These are phyloP conservation scores for Themeda triandra DNA, from an alignment of 176 grass and related monocot genomes.

Conservation along the genomic window DNA sequence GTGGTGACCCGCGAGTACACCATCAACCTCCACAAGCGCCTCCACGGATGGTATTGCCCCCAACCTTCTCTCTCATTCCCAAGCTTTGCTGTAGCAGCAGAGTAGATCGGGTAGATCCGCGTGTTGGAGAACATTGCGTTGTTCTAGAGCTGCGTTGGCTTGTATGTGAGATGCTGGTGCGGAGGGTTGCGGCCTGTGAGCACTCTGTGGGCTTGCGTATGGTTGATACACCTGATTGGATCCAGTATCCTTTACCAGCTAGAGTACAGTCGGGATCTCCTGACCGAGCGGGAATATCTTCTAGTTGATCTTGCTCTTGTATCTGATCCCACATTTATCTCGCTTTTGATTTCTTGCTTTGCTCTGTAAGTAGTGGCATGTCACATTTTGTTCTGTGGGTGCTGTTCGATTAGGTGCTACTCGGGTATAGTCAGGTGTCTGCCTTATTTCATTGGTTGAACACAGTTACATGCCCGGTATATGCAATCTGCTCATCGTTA, in stretches of 20 bases:
- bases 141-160: too few species aligned
- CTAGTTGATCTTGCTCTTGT: conserved; percentile 41
- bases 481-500: conserved; percentile 50
- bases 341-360: background rate
- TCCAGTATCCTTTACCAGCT: conserved; percentile 35
- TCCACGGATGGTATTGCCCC: conserved; percentile 63
- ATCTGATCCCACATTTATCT: conserved; percentile 40
- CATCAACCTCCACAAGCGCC: conserved; percentile 72
- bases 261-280: conserved; percentile 23
- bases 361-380: background rate
- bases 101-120: conserved; percentile 1
- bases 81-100: too few species aligned
- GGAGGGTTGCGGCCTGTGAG: conserved; percentile 45
- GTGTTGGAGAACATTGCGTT: background rate
- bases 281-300: conserved; percentile 38
- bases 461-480: conserved; percentile 56
- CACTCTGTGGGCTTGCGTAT: conserved; percentile 56
- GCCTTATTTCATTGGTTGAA: conserved; percentile 26
- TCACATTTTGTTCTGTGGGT: rapidly evolving
- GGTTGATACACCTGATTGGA: conserved; percentile 33
- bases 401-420: background rate
- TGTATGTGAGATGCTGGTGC: conserved; percentile 20
- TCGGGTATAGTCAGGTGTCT: conserved; percentile 67
- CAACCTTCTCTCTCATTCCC: background rate
- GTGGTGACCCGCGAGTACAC: conserved; percentile 70